Evolutionary conservation across 2,329 filamentous ascomycete genomes (phyloP), one percentile per base, ranked within the genome.

Genomic region (Pseudocercospora musae): DNA sequence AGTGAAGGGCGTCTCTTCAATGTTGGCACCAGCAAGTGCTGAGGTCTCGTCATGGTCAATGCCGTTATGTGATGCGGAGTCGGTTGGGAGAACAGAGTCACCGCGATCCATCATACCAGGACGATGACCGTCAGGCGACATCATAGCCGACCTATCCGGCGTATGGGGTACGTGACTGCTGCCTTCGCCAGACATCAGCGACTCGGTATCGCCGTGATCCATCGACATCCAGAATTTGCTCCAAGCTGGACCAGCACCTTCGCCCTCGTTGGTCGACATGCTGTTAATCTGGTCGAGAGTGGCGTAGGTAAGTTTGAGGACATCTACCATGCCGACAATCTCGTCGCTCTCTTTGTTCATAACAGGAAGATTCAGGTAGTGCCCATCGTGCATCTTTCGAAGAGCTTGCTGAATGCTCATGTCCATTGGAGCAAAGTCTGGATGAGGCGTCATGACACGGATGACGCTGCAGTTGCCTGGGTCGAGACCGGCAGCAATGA

Each of bases 221-320:
- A 99, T 88, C 0, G 95, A 98, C 69, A 98, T 83, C 95, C 95
- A 99, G 81, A 99, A 99, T 78, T 98, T 99, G 82, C 97, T 98
- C 95, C 95, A 99, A 6, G 95, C 95, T 4, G 95, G 95, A 0
- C 95, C 95, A 78, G 99, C 95, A 70, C 87, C 92, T 74, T 96
- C 94, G 46, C 86, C 86, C 23, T 54, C 52, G 18, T 54, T 54
- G 58, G 88, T 92, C 44, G 86, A 88, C 89, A 99, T 98, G 62
- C 91, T 92, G 81, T 98, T 98, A 74, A 89, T 88, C 84, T 89
- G 94, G 78, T 99, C 95, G 58, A 99, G 85, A 4, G 95, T 99
- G 55, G 95, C 95, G 78, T 99, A 99, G 21, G 95, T 99, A 73
- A 99, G 84, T 81, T 98, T 98, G 66, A 99, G 86, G 62, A 99